Conservation (phyloP, 176 grass and related monocot species). For the Oryza australiensis region DNA sequence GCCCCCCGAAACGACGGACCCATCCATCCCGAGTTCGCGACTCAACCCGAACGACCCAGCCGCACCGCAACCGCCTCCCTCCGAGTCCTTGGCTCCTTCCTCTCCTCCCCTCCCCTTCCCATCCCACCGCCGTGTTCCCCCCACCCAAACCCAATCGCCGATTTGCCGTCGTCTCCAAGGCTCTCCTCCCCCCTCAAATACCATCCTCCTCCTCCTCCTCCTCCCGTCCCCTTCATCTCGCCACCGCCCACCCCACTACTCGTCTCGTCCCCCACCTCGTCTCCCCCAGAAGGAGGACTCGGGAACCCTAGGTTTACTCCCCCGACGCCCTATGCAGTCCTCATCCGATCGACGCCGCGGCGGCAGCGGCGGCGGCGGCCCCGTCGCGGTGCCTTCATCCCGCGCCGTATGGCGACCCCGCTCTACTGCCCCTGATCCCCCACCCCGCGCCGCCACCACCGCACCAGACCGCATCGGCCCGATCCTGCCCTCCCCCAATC, state of each 20-base stretch:
- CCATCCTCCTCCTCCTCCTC: neutral
- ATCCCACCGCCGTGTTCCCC: neutral
- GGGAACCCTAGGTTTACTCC: neutral
- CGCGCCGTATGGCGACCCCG: constrained; percentile 64
- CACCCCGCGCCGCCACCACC: neutral
- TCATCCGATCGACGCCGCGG: constrained; percentile 45
- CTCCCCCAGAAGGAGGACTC: constrained; percentile 20
- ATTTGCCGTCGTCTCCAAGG: constrained; percentile 65
- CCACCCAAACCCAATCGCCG: neutral
- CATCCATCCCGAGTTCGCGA: no score
- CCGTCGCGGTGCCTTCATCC: constrained; percentile 4
- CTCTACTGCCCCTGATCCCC: neutral
- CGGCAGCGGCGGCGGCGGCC: constrained; percentile 1
- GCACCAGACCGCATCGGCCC: constrained; percentile 22
- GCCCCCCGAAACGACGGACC: neutral
- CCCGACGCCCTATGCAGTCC: constrained; percentile 33
- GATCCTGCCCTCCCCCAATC: constrained; percentile 17
- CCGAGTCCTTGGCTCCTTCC: no score
- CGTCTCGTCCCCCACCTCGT: neutral
- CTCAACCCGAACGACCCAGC: neutral
- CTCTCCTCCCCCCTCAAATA: constrained; percentile 42
- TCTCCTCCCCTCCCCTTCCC: neutral
- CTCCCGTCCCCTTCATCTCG: neutral
- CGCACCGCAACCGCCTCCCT: neutral
- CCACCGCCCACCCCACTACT: neutral